These are phyloP conservation scores for Trametes coccinea DNA, from an alignment of 768 basidiomycete genomes.

Conservation along the genomic window DNA sequence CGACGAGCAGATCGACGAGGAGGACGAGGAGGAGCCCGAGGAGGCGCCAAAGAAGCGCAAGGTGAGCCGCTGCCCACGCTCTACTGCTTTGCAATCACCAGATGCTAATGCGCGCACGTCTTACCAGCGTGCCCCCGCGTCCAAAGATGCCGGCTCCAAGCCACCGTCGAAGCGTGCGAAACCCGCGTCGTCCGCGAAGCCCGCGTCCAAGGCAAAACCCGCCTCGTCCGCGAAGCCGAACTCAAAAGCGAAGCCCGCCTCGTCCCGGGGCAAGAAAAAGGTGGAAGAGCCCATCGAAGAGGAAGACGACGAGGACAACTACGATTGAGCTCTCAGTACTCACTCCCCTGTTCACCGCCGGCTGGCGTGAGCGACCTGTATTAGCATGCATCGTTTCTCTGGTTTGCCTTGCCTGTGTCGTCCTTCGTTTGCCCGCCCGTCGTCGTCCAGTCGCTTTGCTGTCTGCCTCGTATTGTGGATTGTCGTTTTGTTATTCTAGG, in stretches of 20 bases:
- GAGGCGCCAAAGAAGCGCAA: slow-evolving; percentile 66
- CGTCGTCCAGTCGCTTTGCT: slow-evolving; percentile 11
- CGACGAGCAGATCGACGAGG: slow-evolving; percentile 45
- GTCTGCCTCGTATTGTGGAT: slow-evolving; percentile 2
- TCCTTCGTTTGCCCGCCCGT: not conserved
- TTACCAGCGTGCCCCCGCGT: slow-evolving; percentile 24
- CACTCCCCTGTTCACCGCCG: not conserved
- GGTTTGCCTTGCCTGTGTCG: slow-evolving; percentile 1
- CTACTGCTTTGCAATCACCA: not conserved
- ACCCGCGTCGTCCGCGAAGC: slow-evolving; percentile 22
- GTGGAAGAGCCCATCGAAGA: slow-evolving; percentile 14
- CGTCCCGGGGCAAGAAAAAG: slow-evolving; percentile 29
- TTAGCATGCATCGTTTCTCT: not conserved
- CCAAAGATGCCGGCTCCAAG: slow-evolving; percentile 22
- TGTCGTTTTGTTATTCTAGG: slow-evolving; percentile 10
- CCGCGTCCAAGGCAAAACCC: not conserved
- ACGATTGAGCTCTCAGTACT: slow-evolving; percentile 3
- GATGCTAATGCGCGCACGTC: not conserved
- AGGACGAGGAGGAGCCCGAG: slow-evolving; percentile 46
- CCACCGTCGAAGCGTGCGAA: slow-evolving; percentile 27
- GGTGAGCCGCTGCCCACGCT: slow-evolving; percentile 40
- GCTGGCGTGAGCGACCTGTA: not conserved
- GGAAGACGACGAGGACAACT: slow-evolving; percentile 27
- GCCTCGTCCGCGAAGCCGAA: slow-evolving; percentile 16
- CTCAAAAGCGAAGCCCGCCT: slow-evolving; percentile 25